Base-by-base conservation (phyloP, 2,329 filamentous ascomycete genomes). In the Ceratocystis ficicola region DNA sequence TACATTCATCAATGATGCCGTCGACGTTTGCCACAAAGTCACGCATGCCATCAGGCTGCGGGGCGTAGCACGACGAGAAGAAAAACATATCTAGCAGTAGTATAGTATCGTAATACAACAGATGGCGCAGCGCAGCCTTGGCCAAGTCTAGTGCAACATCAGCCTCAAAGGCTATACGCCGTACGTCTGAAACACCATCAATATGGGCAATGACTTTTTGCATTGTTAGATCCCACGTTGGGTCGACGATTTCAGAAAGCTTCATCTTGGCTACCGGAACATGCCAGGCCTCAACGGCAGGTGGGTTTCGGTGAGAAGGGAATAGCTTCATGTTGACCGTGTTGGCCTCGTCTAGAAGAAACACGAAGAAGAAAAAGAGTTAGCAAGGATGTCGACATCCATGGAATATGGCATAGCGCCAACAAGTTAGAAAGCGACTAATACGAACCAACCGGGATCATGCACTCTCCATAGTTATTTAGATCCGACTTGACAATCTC, bases 241-340 rank as follows among this genome's bases (percentile, higher is more conserved):
- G 80, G 72, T 87, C 77, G 74, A 89, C 78, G 72, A 89, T 77
- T 73, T 84, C 79, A 69, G 77, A 73, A 68, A 87, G 82, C 70
- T 85, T 86, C 73, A 84, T 84, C 74, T 86, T 87, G 70, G 80
- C 80, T 25, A 99, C 83, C 3, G 94, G 94, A 1, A 99, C 94
- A 72, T 97, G 90, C 87, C 90, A 96, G 60, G 88, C 84, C 71
- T 87, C 86, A 65, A 97, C 87, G 2, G 85, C 81, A 0, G 90
- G 86, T 1, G 92, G 92, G 17, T 86, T 83, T 0, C 85, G 80
- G 71, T 93, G 88, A 60, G 89, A 86, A 0, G 90, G 91, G 74
- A 96, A 96, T 62, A 96, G 83, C 76, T 96, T 96, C 81, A 96
- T 89, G 76, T 96, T 96, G 75, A 96, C 86, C 0, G 90, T 96